phyloP scores from a whole-genome alignment of 352 stramenopile species.

The Globisporangium acanthophoron region DNA sequence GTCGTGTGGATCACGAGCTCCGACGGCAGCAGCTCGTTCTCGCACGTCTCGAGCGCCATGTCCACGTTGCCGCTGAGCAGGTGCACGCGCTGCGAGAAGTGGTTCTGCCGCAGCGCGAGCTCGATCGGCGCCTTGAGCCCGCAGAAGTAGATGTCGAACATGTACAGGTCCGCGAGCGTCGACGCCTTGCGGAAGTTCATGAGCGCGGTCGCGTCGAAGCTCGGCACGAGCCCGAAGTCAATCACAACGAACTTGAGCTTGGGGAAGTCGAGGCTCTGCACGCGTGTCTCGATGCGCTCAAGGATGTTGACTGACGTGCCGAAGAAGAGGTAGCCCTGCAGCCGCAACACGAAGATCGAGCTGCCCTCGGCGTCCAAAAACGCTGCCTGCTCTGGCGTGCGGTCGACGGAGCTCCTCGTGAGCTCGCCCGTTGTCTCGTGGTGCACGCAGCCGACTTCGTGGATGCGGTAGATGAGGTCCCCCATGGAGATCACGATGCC shows the following conservation, averaged over 20 bases:
- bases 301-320: slow-evolving; percentile 76
- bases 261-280: slow-evolving; percentile 47
- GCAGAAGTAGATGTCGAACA: slow-evolving; percentile 80
- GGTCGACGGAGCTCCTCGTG: slow-evolving; percentile 59
- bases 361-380: slow-evolving; percentile 49
- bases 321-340: slow-evolving; percentile 83
- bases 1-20: slow-evolving; percentile 29
- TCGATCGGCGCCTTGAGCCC: slow-evolving; percentile 50
- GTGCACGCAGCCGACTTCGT: slow-evolving; percentile 72
- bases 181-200: slow-evolving; percentile 71
- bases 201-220: slow-evolving; percentile 71
- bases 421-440: slow-evolving; percentile 68
- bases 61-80: slow-evolving; percentile 47
- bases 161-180: slow-evolving; percentile 49
- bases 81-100: slow-evolving; percentile 39
- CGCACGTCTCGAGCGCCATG: slow-evolving; percentile 57
- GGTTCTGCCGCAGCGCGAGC: slow-evolving; percentile 38
- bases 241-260: slow-evolving; percentile 68
- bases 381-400: slow-evolving; percentile 48
- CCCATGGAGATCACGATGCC: slow-evolving; percentile 80
- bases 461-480: slow-evolving; percentile 73
- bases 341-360: slow-evolving; percentile 62
- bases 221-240: slow-evolving; percentile 74
- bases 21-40: slow-evolving; percentile 46
- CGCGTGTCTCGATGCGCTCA: slow-evolving; percentile 64